Evolutionary conservation across 768 basidiomycete species (phyloP).

Genomic region (Lactarius indigo): DNA sequence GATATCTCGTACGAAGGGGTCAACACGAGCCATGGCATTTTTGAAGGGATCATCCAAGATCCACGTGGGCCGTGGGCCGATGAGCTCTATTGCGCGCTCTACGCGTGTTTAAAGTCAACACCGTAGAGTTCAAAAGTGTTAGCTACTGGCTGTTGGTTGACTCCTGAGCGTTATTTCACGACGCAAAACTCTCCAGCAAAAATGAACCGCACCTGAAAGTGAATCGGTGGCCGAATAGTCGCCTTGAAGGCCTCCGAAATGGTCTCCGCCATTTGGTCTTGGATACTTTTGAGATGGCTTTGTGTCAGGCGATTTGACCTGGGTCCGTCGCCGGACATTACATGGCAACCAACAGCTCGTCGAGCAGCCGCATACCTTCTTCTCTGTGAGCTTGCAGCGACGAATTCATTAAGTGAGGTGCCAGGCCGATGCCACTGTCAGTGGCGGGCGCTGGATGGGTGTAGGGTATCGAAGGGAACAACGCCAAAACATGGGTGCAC

Average conservation of each 20-base stretch:
- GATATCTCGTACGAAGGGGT: slow-evolving; percentile 52
- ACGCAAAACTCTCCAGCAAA: neutral
- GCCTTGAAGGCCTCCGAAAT: slow-evolving; percentile 84
- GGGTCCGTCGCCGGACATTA: slow-evolving; percentile 37
- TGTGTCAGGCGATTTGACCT: slow-evolving; percentile 32
- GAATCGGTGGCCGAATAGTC: slow-evolving; percentile 72
- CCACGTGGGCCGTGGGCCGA: slow-evolving; percentile 77
- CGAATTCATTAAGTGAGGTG: slow-evolving; percentile 90
- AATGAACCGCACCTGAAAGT: slow-evolving; percentile 66
- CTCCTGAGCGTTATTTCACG: neutral
- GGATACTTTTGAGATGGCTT: slow-evolving; percentile 47
- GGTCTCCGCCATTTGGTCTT: slow-evolving; percentile 57
- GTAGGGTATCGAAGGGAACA: slow-evolving; percentile 83
- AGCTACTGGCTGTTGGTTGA: slow-evolving; percentile 58
- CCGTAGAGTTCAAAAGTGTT: slow-evolving; percentile 97
- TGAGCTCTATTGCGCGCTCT: slow-evolving; percentile 93
- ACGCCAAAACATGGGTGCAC: slow-evolving; percentile 76
- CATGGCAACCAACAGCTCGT: slow-evolving; percentile 70
- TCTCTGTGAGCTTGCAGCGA: slow-evolving; percentile 71
- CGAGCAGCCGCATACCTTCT: slow-evolving; percentile 69
- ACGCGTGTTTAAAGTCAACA: slow-evolving; percentile 93
- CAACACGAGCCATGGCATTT: slow-evolving; percentile 62
- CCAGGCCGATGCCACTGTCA: slow-evolving; percentile 47
- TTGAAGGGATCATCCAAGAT: slow-evolving; percentile 79
- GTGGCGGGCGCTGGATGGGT: slow-evolving; percentile 35